A percentile compares a stretch with the other conserved stretches of the same genome.
These are phyloP conservation scores for Gryganskiella cystojenkinii DNA, from an alignment of 192 early-diverging fungal species.

Conservation along the genomic window DNA sequence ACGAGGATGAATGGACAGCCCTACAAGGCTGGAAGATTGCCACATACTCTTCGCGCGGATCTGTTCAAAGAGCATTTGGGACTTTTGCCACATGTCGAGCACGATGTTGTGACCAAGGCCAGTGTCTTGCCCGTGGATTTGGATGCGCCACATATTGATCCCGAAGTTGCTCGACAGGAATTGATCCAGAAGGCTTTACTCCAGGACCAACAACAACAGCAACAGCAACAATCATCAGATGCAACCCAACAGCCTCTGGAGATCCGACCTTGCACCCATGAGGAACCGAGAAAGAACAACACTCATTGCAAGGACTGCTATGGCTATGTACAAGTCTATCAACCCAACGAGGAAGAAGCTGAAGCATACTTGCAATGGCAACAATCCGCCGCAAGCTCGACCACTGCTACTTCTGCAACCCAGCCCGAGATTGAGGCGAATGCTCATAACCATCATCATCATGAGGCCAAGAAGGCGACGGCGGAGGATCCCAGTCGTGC, in stretches of 20 bases:
- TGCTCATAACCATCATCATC: background rate
- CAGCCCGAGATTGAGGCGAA: background rate
- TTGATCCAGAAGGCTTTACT: conserved; percentile 22
- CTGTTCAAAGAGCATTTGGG: conserved; percentile 90
- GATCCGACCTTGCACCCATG: background rate
- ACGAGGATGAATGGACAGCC: conserved; percentile 78
- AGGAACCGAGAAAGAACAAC: background rate
- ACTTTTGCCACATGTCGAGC: conserved; percentile 59
- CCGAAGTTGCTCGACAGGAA: conserved; percentile 22
- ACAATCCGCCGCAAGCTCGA: background rate
- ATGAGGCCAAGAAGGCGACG: conserved; percentile 12
- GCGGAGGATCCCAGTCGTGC: conserved; percentile 34
- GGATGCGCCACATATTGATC: conserved; percentile 33
- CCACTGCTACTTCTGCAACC: background rate
- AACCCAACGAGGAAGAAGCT: conserved; percentile 18
- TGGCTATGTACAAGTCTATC: conserved; percentile 15
- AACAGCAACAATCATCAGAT: conserved; percentile 1
- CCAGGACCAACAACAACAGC: background rate
- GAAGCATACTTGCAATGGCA: conserved; percentile 21
- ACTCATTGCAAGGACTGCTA: conserved; percentile 5
- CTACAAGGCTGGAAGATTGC: conserved; percentile 78
- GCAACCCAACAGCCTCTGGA: no score
- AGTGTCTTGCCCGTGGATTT: conserved; percentile 43
- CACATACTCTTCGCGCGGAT: conserved; percentile 75
- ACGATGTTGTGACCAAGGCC: conserved; percentile 37